Base-by-base conservation (phyloP, 768 basidiomycete species). In the Russula sp. region DNA sequence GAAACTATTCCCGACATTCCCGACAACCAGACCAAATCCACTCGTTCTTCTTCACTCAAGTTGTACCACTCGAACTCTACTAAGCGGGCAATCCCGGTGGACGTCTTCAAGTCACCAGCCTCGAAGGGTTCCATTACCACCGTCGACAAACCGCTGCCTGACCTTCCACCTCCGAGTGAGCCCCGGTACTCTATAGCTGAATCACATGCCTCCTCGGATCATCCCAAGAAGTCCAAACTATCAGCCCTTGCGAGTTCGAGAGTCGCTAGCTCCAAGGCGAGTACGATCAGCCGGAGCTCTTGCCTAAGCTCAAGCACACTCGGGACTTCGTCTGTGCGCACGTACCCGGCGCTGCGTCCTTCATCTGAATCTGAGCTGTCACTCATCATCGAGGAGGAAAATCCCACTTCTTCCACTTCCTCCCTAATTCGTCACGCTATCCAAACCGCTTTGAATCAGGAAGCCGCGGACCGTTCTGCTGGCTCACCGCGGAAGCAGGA, bases 291-390 rank as follows among this genome's bases (percentile, higher is more conserved):
- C 27, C 75, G 80, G 54, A 82, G 84, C 27, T 82, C 62, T 62
- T 55, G 67, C 27, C 6, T 56, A 45, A 66, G 65, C 18, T 59
- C 58, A n/a, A 61, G 58, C 50, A 80, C 75, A 10, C 73, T 82
- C 48, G 76, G 82, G 39, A 75, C 82, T 0, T 84, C 82, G 3
- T 85, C 88, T 31, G 78, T 87, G n/a, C 82, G 84, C 68, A 90
- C 89, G 1, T 91, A 86, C 70, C 86, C 88, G 27, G 79, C 70
- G 18, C 77, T 90, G 64, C 84, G 89, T 18, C 89, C 88, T n/a
- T 79, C 85, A 32, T 71, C 83, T 3, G 78, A 82, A 54, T 90
- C 88, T 20, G 70, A 74, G 35, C 45, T 73, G 44, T 74, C 72
- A 16, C 48, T 71, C 14, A 31, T 53, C 18, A 16, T 13, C 6